phyloP scores from a whole-genome alignment of 805 yeast genomes.

The Yamadazyma ubonensis region DNA sequence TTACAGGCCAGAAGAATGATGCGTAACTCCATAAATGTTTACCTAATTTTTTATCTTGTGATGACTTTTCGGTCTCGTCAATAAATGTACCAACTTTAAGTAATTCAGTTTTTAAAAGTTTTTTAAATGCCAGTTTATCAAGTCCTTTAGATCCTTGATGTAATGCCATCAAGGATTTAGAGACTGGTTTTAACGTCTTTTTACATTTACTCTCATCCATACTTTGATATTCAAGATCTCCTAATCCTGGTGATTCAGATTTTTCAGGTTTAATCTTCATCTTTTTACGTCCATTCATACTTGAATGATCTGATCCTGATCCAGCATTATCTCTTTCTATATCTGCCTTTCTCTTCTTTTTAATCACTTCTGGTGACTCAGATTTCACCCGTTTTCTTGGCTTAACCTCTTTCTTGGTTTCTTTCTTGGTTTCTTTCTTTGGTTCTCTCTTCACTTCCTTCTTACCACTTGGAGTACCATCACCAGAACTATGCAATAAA shows the following conservation, averaged over 20 bases:
- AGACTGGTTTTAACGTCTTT: conserved; percentile 59
- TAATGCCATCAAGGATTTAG: conserved; percentile 61
- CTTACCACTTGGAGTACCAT: conserved; percentile 5
- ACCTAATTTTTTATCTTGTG: conserved; percentile 39
- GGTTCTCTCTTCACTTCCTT: conserved; percentile 13
- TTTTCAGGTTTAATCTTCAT: conserved; percentile 15
- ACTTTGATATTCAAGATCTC: conserved; percentile 62
- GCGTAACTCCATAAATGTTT: conserved; percentile 86
- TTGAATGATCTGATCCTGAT: conserved; percentile 10
- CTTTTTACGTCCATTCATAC: conserved; percentile 4
- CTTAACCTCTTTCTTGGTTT: conserved; percentile 12
- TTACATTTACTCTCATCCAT: conserved; percentile 77
- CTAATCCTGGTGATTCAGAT: conserved; percentile 17
- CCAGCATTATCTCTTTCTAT: conserved; percentile 1
- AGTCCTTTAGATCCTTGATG: conserved; percentile 72
- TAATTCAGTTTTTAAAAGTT: conserved; percentile 64
- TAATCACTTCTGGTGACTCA: conserved; percentile 11
- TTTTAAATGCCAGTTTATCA: conserved; percentile 76
- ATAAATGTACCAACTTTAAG: conserved; percentile 75
- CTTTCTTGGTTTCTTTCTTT: conserved; percentile 11
- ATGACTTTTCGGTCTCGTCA: conserved; percentile 14
- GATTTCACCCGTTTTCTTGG: conserved; percentile 12
- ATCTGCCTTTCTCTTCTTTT: conserved; percentile 8
- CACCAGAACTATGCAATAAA: conserved; percentile 53
- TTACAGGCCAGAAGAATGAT: conserved; percentile 82